A percentile compares a stretch with the other conserved stretches of the same genome.
phyloP scores from a whole-genome alignment of 148 eudicot species.

The Cornus controversa region DNA sequence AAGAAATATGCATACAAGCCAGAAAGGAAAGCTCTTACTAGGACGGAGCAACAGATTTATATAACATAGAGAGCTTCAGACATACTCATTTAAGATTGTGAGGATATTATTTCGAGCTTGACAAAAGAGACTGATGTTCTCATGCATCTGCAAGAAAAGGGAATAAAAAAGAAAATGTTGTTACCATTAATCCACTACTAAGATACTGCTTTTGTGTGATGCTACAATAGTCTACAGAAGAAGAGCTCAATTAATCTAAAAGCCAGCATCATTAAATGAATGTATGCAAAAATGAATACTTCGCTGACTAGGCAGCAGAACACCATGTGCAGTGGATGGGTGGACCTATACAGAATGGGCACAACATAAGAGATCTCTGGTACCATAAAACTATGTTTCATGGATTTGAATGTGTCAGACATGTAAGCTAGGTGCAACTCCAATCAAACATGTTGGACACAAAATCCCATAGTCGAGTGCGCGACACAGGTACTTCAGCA shows the following conservation, averaged over 20 bases:
- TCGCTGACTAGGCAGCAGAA: background rate
- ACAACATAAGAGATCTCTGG: no score
- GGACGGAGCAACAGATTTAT: background rate
- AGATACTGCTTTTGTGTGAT: background rate
- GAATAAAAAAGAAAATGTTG: constrained; percentile 3
- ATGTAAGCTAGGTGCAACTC: no score
- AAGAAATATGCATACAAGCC: background rate
- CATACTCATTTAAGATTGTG: constrained; percentile 77
- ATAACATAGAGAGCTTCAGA: constrained; percentile 5
- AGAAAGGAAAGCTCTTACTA: background rate
- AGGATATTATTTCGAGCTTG: constrained; percentile 68
- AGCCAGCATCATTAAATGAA: background rate
- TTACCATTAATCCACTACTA: constrained; percentile 1
- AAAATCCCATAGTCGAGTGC: background rate
- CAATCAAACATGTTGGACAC: background rate
- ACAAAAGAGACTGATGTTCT: constrained; percentile 66
- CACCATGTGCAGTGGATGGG: background rate
- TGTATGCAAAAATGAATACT: background rate
- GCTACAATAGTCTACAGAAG: background rate
- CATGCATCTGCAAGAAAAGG: constrained; percentile 60
- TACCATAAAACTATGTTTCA: no score
- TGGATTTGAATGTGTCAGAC: no score
- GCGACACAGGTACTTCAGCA: no score
- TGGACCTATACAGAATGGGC: background rate
- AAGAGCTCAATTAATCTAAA: background rate